Evolutionary conservation across 2,329 filamentous ascomycete species (phyloP).

Genomic region (Hortaea werneckii): DNA sequence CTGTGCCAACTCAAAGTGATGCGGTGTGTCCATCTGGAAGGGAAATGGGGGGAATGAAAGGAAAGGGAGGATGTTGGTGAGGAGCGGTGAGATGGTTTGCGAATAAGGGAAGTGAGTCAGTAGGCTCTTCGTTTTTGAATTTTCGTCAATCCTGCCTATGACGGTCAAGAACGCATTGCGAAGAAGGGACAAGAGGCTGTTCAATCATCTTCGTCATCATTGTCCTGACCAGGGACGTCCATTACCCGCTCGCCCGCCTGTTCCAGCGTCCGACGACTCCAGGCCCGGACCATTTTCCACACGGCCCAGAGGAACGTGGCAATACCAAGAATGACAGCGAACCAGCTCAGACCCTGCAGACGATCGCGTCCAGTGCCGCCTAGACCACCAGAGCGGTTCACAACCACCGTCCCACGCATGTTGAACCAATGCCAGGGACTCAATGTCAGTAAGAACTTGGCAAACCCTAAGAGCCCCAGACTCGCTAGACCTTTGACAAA

Average conservation of each 20-base stretch:
- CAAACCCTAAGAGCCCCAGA: constrained; percentile 72
- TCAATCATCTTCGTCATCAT: constrained; percentile 43
- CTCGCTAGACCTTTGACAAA: constrained; percentile 86
- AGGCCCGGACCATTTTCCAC: constrained; percentile 68
- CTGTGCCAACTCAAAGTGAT: constrained; percentile 97
- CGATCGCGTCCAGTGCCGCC: constrained; percentile 63
- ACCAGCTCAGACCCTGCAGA: constrained; percentile 67
- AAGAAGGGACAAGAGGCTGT: constrained; percentile 6
- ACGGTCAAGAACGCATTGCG: constrained; percentile 1
- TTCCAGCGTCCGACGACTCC: constrained; percentile 64
- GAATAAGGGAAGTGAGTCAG: neutral
- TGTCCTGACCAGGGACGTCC: constrained; percentile 62
- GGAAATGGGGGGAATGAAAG: neutral
- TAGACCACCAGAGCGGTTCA: constrained; percentile 5
- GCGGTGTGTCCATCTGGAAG: constrained; percentile 37
- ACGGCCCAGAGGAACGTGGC: constrained; percentile 72
- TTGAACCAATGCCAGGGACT: constrained; percentile 71
- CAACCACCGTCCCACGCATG: constrained; percentile 48
- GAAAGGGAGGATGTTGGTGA: neutral
- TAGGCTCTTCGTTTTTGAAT: neutral
- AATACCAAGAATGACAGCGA: constrained; percentile 70
- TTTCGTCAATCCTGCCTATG: constrained; percentile 1
- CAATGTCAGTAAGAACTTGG: constrained; percentile 67
- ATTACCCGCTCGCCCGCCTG: constrained; percentile 69
- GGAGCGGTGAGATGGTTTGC: neutral